These are phyloP conservation scores for Ogataea saltuana DNA, from an alignment of 805 yeast genomes.

Conservation along the genomic window DNA sequence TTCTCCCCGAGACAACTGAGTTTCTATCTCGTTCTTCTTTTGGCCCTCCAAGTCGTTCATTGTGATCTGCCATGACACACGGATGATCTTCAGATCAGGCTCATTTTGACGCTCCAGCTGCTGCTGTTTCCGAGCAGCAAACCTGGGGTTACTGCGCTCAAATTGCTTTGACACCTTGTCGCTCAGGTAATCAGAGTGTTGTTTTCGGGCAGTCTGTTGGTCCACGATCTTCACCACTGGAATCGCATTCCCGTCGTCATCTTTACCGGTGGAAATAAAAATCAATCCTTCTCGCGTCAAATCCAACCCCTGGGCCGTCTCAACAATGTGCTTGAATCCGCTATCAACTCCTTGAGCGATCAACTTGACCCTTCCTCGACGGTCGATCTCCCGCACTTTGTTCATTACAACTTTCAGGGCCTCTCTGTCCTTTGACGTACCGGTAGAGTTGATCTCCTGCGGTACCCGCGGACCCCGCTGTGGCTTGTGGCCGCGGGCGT, in stretches of 20 bases:
- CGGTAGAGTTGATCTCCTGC: constrained; percentile 19
- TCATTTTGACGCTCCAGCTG: constrained; percentile 13
- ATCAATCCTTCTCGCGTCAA: constrained; percentile 29
- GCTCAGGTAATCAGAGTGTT: constrained; percentile 31
- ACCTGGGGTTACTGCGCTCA: constrained; percentile 16
- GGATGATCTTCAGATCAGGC: constrained; percentile 44
- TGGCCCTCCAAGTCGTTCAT: constrained; percentile 52
- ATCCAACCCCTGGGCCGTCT: constrained; percentile 20
- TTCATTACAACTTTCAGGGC: constrained; percentile 27
- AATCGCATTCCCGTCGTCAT: constrained; percentile 12
- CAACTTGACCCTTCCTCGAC: constrained; percentile 23
- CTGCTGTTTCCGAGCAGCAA: constrained; percentile 13
- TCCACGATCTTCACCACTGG: constrained; percentile 31
- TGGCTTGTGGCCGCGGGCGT: not conserved
- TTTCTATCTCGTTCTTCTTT: constrained; percentile 50
- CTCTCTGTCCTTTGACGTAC: constrained; percentile 32
- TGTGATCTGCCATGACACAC: constrained; percentile 59
- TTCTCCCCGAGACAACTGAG: constrained; percentile 45
- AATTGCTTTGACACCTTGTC: constrained; percentile 22
- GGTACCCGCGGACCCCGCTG: constrained; percentile 1
- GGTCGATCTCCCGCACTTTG: constrained; percentile 19
- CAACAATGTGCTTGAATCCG: constrained; percentile 15
- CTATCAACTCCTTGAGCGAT: constrained; percentile 19
- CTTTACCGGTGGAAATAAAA: constrained; percentile 22
- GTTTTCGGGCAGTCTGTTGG: constrained; percentile 27